Evolutionary conservation across 1,139 yeast species (phyloP).

Genomic region (Sugiyamaella pinicola): DNA sequence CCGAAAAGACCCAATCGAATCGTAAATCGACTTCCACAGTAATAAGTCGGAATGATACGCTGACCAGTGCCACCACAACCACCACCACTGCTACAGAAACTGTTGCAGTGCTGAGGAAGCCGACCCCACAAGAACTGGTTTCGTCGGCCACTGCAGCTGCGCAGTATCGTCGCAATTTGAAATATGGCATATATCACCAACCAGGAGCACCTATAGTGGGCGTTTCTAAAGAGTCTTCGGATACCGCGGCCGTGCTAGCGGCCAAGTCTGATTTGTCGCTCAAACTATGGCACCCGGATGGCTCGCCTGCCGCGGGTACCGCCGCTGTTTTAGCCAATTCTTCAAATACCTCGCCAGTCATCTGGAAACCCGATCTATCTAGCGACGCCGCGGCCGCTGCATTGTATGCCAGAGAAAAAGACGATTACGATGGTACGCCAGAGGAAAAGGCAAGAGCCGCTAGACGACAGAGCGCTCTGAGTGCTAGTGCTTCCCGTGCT

Average conservation of each 20-base stretch:
- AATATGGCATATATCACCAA: slow-evolving; percentile 69
- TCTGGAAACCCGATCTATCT: slow-evolving; percentile 40
- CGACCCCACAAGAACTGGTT: slow-evolving; percentile 24
- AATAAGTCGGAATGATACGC: slow-evolving; percentile 9
- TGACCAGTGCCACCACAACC: slow-evolving; percentile 7
- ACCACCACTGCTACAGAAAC: slow-evolving; percentile 1
- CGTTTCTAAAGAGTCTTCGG: slow-evolving; percentile 48
- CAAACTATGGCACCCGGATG: slow-evolving; percentile 43
- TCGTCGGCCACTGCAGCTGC: slow-evolving; percentile 37
- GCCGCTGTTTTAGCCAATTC: slow-evolving; percentile 45
- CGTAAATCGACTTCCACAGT: slow-evolving; percentile 6
- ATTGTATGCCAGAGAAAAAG: slow-evolving; percentile 47
- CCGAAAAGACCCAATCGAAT: slow-evolving; percentile 3
- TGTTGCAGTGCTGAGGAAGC: slow-evolving; percentile 3
- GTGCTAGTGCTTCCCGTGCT: slow-evolving; percentile 35
- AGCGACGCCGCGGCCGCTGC: slow-evolving; percentile 52
- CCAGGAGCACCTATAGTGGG: slow-evolving; percentile 75
- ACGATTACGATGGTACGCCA: slow-evolving; percentile 21
- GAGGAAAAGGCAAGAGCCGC: slow-evolving; percentile 21
- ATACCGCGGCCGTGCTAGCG: slow-evolving; percentile 45
- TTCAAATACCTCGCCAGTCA: slow-evolving; percentile 36
- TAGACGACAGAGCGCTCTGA: slow-evolving; percentile 20
- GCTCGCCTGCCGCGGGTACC: slow-evolving; percentile 39
- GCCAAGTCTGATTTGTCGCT: slow-evolving; percentile 40
- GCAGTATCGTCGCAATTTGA: slow-evolving; percentile 68